Evolutionary conservation across 257 asterid species (phyloP).

Genomic region (Galeopsis tetrahit): DNA sequence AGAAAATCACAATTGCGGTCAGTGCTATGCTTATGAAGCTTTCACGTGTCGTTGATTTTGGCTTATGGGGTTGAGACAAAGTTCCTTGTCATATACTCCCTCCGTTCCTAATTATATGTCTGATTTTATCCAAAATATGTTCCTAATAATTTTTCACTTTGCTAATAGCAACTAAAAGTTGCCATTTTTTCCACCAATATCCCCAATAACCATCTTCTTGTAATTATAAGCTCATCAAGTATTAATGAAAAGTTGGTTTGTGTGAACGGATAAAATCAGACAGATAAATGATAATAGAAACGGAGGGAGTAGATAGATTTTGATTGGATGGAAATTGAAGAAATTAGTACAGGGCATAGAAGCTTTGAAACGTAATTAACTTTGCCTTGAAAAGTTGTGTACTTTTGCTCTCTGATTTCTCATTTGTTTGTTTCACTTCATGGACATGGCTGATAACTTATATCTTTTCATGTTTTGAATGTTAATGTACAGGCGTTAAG

Average conservation of each 20-base stretch:
- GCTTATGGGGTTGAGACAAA: neutral
- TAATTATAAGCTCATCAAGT: too few relatives aligned
- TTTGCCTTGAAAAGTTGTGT: neutral
- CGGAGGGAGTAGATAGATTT: neutral
- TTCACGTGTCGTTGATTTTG: slow-evolving; percentile 6
- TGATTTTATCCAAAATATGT: too few relatives aligned
- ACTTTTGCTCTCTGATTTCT: neutral
- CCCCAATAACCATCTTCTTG: too few relatives aligned
- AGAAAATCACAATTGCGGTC: slow-evolving; percentile 82
- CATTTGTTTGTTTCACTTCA: neutral
- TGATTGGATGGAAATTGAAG: neutral
- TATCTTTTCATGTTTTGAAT: neutral
- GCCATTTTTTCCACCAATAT: too few relatives aligned
- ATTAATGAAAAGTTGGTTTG: too few relatives aligned
- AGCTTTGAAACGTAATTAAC: neutral
- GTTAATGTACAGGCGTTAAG: slow-evolving; percentile 42
- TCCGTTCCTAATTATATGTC: too few relatives aligned
- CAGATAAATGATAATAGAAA: too few relatives aligned
- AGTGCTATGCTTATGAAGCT: slow-evolving; percentile 32
- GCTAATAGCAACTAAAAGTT: too few relatives aligned
- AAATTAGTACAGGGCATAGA: neutral
- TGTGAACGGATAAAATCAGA: too few relatives aligned
- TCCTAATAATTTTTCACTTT: too few relatives aligned
- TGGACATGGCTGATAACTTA: slow-evolving; percentile 14
- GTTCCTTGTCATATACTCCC: neutral